Conservation (phyloP, 257 asterid genomes). For the Solanum chmielewskii region DNA sequence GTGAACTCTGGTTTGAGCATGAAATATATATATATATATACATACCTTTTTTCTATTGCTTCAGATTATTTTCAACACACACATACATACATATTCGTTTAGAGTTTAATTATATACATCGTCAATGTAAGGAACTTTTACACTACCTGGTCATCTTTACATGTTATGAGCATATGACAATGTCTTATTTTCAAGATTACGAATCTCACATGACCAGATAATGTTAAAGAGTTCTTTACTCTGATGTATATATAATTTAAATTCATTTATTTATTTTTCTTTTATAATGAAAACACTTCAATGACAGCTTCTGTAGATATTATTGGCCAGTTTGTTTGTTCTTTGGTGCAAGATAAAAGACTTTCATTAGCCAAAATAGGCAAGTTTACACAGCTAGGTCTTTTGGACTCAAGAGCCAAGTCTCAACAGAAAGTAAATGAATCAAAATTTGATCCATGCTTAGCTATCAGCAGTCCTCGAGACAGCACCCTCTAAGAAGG, state of each 20-base stretch:
- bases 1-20: slow-evolving; percentile 44
- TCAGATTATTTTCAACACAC: background rate
- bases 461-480: background rate
- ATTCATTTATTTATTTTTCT: background rate
- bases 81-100: background rate
- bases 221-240: background rate
- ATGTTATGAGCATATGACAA: background rate
- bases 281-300: background rate
- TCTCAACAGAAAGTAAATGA: background rate
- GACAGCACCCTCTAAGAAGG: background rate
- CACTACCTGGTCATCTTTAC: background rate
- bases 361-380: background rate
- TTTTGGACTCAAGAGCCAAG: background rate
- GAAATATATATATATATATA: background rate
- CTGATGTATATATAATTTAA: background rate
- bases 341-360: too few relatives aligned
- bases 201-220: background rate
- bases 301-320: too few relatives aligned
- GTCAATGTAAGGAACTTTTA: background rate
- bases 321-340: background rate
- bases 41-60: background rate
- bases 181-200: background rate
- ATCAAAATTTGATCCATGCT: background rate
- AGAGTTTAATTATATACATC: background rate
- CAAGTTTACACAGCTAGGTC: background rate